Conservation (phyloP, 2,329 filamentous ascomycete genomes). For the Ophiosphaerella narmari region DNA sequence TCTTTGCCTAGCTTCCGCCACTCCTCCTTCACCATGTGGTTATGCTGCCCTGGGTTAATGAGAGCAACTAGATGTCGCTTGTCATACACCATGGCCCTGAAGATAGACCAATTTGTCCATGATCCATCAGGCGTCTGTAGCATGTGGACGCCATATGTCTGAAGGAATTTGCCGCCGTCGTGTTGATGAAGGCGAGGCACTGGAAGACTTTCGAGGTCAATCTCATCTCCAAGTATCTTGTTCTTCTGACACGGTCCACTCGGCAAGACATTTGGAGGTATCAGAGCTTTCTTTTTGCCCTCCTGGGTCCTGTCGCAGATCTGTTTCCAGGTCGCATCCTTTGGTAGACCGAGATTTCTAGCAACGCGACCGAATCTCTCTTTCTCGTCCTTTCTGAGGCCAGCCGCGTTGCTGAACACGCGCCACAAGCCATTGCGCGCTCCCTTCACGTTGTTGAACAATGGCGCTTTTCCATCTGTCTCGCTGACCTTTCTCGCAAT, state of each 20-base stretch:
- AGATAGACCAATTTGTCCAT: conserved; percentile 57
- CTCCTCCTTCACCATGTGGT: conserved; percentile 52
- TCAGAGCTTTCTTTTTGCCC: not conserved
- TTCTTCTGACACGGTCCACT: conserved; percentile 4
- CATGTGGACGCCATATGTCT: conserved; percentile 57
- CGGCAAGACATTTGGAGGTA: not conserved
- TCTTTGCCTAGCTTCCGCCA: conserved; percentile 54
- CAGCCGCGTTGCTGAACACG: conserved; percentile 54
- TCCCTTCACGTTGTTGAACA: conserved; percentile 59
- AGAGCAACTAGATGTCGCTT: conserved; percentile 49
- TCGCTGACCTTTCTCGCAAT: conserved; percentile 41
- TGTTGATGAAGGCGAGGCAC: conserved; percentile 49
- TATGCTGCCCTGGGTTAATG: conserved; percentile 53
- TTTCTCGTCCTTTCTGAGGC: conserved; percentile 34
- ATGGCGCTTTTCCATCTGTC: conserved; percentile 52
- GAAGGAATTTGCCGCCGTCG: conserved; percentile 57
- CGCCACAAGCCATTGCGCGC: conserved; percentile 52
- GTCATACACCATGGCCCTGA: conserved; percentile 54
- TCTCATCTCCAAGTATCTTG: conserved; percentile 35
- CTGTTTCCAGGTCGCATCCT: conserved; percentile 1
- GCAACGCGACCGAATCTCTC: conserved; percentile 2
- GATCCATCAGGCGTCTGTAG: conserved; percentile 51
- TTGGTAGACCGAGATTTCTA: not conserved
- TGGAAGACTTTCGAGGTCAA: conserved; percentile 48
- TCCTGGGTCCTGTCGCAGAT: not conserved